These are phyloP conservation scores for Metschnikowia hibisci DNA, from an alignment of 805 yeast genomes.

Conservation along the genomic window DNA sequence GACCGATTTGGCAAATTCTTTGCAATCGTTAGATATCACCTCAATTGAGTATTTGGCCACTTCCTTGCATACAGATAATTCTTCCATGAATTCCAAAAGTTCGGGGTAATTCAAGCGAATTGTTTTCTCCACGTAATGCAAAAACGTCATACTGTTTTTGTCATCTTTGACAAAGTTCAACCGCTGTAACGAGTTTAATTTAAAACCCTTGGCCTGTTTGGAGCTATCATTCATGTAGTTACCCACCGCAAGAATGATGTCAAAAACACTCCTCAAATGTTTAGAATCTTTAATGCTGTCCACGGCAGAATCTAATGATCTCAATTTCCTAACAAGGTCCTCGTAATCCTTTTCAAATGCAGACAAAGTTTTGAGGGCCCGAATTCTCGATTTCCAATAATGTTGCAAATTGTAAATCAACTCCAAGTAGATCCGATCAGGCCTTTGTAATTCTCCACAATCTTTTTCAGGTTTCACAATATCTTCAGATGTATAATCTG, in stretches of 20 bases:
- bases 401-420: constrained; percentile 77
- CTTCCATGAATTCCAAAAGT: constrained; percentile 56
- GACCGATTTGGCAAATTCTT: constrained; percentile 48
- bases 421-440: constrained; percentile 81
- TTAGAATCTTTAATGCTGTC: constrained; percentile 49
- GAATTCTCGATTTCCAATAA: constrained; percentile 90
- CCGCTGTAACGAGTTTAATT: constrained; percentile 62
- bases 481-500: constrained; percentile 53
- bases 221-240: constrained; percentile 74
- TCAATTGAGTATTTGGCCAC: constrained; percentile 62
- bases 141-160: constrained; percentile 63
- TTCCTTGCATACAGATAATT: constrained; percentile 48
- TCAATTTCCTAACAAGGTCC: constrained; percentile 64
- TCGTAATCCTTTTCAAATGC: constrained; percentile 75
- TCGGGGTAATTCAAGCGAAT: constrained; percentile 66
- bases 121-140: constrained; percentile 71
- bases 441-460: constrained; percentile 73
- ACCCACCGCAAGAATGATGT: constrained; percentile 68
- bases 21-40: constrained; percentile 56
- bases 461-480: constrained; percentile 51
- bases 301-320: constrained; percentile 57
- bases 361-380: constrained; percentile 70
- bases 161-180: constrained; percentile 69
- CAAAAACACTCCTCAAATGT: constrained; percentile 55
- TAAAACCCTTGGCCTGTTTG: constrained; percentile 68